Base-by-base conservation (phyloP, 768 basidiomycete species). In the Boletus pseudopeckii region DNA sequence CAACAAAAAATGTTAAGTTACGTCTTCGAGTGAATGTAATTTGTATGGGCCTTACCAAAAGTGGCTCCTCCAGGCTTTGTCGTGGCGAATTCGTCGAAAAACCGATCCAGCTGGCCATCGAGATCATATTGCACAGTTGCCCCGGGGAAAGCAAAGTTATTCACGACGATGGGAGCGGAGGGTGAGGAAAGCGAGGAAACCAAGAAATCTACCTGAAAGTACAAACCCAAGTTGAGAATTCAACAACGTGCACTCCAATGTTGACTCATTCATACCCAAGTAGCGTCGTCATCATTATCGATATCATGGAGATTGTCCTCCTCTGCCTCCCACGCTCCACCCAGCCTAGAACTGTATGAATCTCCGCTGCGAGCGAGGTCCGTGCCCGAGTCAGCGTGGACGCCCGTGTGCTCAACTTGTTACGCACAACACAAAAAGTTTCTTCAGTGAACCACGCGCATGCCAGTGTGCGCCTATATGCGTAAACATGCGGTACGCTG, bases 141-240 rank as follows among this genome's bases (percentile, higher is more conserved):
- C n/a, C 57, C 57, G 24, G 55, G 55, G 46, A 48, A 52, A 24
- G 55, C 50, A 45, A 58, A 45, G 39, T 52, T 58, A 5, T 52
- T 36, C 41, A 58, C 11, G 34, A 7, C 10, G 18, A 18, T 22
- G 4, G 26, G 3, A 13, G 49, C 1, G 41, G 55, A 10, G 33
- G 13, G 20, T 9, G 47, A 41, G 32, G 48, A 39, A 37, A 45
- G 2, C 9, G 48, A 50, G 17, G 57, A 22, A 14, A 33, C 56
- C 1, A 52, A 37, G 41, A 57, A 57, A 39, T 58, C 56, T 5
- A 48, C 20, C 55, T 55, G n/a, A 18, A 30, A 30, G 28, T 13
- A 30, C n/a, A 30, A 30, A 18, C 5, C 26, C 40, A 6, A 22
- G 24, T 5, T 53, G 36, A 51, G 49, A 42, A 36, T 18, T 34